Evolutionary conservation across 345 rosid genomes (phyloP).

Genomic region (Garcia nutans): DNA sequence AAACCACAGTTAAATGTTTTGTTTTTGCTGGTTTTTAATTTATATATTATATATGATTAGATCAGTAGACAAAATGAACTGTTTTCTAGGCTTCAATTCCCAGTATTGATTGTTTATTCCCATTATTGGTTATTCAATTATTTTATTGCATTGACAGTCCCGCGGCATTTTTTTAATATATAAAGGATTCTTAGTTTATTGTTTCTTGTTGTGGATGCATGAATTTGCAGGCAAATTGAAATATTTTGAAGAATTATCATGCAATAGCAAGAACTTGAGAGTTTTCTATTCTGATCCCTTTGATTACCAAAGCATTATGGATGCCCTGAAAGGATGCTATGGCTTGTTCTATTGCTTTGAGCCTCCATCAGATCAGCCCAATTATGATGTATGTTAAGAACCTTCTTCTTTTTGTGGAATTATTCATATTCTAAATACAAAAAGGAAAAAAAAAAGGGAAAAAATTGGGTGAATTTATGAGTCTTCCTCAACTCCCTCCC

Average conservation of each 20-base stretch:
- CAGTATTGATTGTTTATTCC: neutral
- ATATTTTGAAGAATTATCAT: conserved; percentile 11
- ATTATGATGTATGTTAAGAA: conserved; percentile 43
- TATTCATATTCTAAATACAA: neutral
- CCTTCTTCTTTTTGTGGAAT: neutral
- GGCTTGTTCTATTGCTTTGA: conserved; percentile 61
- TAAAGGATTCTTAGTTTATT: neutral
- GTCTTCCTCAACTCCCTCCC: no score
- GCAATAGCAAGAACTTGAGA: conserved; percentile 40
- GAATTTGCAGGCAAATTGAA: conserved; percentile 27
- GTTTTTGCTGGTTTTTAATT: no score
- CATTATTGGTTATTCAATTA: neutral
- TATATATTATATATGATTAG: no score
- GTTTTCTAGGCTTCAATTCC: neutral
- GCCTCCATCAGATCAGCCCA: conserved; percentile 45
- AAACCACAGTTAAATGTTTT: no score
- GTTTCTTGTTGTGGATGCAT: neutral
- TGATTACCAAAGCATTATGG: conserved; percentile 55
- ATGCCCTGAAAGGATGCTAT: conserved; percentile 52
- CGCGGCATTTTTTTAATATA: neutral
- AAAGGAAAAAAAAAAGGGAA: no score
- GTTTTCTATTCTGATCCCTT: conserved; percentile 53
- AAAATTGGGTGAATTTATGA: no score
- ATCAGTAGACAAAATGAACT: neutral
- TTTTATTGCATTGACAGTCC: neutral